phyloP scores from a whole-genome alignment of 2,329 filamentous ascomycete genomes.

The Monosporascus sp. region DNA sequence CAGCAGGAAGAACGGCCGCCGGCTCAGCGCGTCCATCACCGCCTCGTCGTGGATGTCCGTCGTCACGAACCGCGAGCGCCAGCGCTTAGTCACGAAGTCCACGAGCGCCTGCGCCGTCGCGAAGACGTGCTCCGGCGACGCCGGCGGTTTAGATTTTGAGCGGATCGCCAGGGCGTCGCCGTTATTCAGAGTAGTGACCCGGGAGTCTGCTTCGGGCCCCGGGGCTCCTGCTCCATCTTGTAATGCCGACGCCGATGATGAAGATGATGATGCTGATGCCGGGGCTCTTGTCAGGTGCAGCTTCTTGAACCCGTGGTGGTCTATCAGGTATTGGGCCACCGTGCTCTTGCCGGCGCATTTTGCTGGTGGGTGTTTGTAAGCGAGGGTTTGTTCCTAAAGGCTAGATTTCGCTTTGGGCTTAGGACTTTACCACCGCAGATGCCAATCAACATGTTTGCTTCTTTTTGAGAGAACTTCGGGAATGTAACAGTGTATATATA shows the following conservation, averaged over 20 bases:
- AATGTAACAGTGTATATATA: too few species aligned
- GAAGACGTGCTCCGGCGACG: constrained; percentile 36
- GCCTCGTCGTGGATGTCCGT: constrained; percentile 72
- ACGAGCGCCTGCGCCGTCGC: constrained; percentile 62
- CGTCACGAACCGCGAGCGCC: constrained; percentile 80
- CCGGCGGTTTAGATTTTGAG: neutral
- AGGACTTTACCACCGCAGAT: constrained; percentile 61
- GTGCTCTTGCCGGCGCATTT: constrained; percentile 92
- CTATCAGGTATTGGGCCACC: constrained; percentile 80
- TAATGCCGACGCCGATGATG: neutral
- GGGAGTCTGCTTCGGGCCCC: neutral
- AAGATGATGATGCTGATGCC: constrained; percentile 2
- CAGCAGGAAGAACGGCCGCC: constrained; percentile 87
- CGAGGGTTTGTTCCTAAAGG: constrained; percentile 2
- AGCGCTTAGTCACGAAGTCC: constrained; percentile 78
- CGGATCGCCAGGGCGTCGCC: too few species aligned
- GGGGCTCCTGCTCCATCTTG: neutral
- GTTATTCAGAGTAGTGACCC: neutral
- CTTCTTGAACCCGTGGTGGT: constrained; percentile 74
- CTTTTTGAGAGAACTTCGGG: neutral
- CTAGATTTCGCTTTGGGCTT: neutral
- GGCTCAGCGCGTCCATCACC: constrained; percentile 67
- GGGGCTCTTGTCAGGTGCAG: constrained; percentile 50
- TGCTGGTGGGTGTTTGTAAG: constrained; percentile 43
- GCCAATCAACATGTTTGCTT: constrained; percentile 62